Evolutionary conservation across 176 grass and related monocot species (phyloP), one percentile per base, ranked within the genome.

Genomic region (Avena insularis): DNA sequence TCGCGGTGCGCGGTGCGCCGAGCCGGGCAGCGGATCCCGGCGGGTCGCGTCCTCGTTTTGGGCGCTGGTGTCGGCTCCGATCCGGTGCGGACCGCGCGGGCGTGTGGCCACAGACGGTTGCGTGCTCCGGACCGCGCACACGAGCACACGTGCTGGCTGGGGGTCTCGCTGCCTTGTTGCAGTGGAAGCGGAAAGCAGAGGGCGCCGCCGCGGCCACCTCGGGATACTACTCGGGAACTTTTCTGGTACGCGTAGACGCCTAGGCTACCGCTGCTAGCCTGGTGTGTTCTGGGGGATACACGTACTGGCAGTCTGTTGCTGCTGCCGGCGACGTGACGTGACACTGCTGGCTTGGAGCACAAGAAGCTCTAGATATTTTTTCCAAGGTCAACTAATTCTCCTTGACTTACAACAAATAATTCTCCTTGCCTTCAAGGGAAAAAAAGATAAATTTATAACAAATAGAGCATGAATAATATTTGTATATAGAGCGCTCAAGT

Each of bases 41-140:
- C 65, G 38, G 38, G 5, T 4, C 65, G 38, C 5, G 5, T 4
- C 20, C 12, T 6, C 75, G 71, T 79, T 72, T 53, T 86, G 78
- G 79, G 61, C 77, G 57, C 27, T 82, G 19, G 88, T 77, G 88
- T 85, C 71, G 78, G 71, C 25, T 7, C 53, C 19, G 78, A 72
- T 90, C 78, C 83, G 60, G 59, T 85, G 83, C 27, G 83, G 78
- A 2, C 59, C 36, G 58, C 48, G 80, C 23, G 80, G 2, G 14
- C 3, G 47, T 46, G 21, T 19, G 3, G 58, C 78, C 0, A 75
- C 78, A 68, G 57, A 75, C 78, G 78, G 57, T 87, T 79, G 38
- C 78, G 8, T 31, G 17, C 3, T 53, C 61, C 9, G 3, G 23
- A 56, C 56, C 54, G 51, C 86, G 57, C 86, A 35, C 74, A 48